Evolutionary conservation across 2,329 filamentous ascomycete genomes (phyloP), one percentile per base, ranked within the genome.

Genomic region (Acephala macrosclerotiorum): DNA sequence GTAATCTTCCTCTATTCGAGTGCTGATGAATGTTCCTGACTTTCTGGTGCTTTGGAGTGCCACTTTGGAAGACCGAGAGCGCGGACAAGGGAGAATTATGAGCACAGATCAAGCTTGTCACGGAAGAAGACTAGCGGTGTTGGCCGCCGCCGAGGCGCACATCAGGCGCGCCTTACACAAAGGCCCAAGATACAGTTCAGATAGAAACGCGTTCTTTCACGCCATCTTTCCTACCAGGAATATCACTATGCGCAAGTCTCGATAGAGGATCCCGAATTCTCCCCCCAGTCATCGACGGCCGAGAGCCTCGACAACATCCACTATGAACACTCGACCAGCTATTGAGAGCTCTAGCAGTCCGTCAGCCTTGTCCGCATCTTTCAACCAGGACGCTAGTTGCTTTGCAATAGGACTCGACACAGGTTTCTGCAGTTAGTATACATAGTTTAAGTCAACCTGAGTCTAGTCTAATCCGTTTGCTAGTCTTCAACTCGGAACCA

Each of bases 371-470:
- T 96, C 93, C 16, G 88, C 91, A 55, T 88, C 91, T 9, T 97
- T 97, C 82, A 98, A 97, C 76, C 85, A 88, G 74, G 92, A 96
- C 77, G 87, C 87, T 70, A 94, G 88, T 72, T 94, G 91, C 75
- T 98, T 98, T 79, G 87, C 93, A 29, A 91, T 96, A 35, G 96
- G 93, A 9, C 83, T 97, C 9, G 92, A 97, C 75, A 89, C 89
- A 12, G 95, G 95, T 33, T 94, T 96, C 77, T 92, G 91, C 79
- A 89, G 93, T 94, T 85, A 74, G 89, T 77, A 35, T 18, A 18
- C 26, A 35, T 57, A 9, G 14, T 61, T 6, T 20, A 6, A 47
- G 2, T 14, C 8, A 18, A 33, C 20, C 16, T 42, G 26, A 25
- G 7, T 2, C 36, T 60, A 40, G 12, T 57, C 66, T 55, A 75